phyloP scores from a whole-genome alignment of 306 rosid genomes.

The Cucurbita ficifolia region DNA sequence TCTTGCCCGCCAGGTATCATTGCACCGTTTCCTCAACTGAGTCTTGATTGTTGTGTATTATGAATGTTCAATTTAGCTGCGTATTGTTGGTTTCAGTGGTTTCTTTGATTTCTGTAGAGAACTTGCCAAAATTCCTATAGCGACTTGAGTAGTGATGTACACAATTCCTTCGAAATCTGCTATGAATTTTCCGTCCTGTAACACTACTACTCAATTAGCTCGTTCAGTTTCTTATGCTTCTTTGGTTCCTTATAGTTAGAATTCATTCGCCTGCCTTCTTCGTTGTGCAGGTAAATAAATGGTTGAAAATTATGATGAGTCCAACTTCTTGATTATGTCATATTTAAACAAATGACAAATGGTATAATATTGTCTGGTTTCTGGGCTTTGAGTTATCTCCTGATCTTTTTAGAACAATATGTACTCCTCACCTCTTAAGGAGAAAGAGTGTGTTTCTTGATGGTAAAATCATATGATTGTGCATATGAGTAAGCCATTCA shows the following conservation, averaged over 20 bases:
- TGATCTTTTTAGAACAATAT: not conserved
- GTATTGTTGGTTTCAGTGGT: not conserved
- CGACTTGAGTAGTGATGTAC: too few relatives aligned
- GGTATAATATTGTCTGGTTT: not conserved
- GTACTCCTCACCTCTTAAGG: not conserved
- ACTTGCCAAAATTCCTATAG: slow-evolving; percentile 11
- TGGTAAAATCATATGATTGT: not conserved
- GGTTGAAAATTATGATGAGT: not conserved
- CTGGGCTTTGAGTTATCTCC: not conserved
- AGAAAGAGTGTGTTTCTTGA: not conserved
- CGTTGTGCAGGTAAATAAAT: slow-evolving; percentile 56
- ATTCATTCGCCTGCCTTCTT: slow-evolving; percentile 72
- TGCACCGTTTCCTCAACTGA: not conserved
- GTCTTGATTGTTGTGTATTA: not conserved
- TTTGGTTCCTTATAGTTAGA: slow-evolving; percentile 71
- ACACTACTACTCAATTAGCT: slow-evolving; percentile 63
- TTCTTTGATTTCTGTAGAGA: not conserved
- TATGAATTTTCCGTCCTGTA: slow-evolving; percentile 43
- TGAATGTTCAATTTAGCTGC: not conserved
- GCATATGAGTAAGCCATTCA: not conserved
- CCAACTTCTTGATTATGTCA: not conserved
- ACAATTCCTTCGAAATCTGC: slow-evolving; percentile 26
- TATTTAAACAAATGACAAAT: not conserved
- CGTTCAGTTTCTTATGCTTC: slow-evolving; percentile 61
- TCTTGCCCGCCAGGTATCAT: slow-evolving; percentile 61